Evolutionary conservation across 306 rosid species (phyloP).

Genomic region (Casuarina glauca): DNA sequence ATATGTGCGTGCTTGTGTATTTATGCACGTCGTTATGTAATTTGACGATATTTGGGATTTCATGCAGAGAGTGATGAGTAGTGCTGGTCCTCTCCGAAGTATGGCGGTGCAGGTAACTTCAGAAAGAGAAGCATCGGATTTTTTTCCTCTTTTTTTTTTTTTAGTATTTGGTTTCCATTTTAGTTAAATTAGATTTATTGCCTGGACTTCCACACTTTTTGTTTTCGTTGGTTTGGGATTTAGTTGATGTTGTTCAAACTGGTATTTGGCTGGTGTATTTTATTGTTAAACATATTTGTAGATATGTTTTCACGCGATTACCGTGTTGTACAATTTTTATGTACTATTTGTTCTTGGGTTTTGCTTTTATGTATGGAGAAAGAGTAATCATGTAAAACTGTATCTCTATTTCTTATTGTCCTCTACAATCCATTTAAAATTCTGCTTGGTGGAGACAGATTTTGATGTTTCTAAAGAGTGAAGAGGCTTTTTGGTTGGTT

Average conservation of each 20-base stretch:
- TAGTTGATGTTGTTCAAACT: neutral
- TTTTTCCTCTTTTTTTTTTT: constrained; percentile 1
- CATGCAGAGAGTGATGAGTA: constrained; percentile 45
- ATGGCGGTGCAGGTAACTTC: constrained; percentile 59
- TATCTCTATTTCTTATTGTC: neutral
- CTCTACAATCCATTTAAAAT: neutral
- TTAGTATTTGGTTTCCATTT: neutral
- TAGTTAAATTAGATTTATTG: neutral
- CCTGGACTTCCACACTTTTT: neutral
- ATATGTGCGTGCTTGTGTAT: neutral
- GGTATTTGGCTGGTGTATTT: neutral
- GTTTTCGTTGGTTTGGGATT: neutral
- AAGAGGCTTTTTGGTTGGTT: neutral
- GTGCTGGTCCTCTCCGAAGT: constrained; percentile 42
- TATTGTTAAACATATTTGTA: neutral
- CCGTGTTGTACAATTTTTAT: neutral
- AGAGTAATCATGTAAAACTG: neutral
- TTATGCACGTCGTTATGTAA: neutral
- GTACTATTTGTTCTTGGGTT: no score
- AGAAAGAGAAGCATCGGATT: neutral
- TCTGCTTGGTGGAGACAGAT: neutral
- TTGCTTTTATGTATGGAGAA: no score
- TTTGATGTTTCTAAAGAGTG: neutral
- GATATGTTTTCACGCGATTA: neutral
- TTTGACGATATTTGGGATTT: constrained; percentile 6